Base-by-base conservation (phyloP, 371 early-diverging fungal species). In the Funneliformis caledonium region DNA sequence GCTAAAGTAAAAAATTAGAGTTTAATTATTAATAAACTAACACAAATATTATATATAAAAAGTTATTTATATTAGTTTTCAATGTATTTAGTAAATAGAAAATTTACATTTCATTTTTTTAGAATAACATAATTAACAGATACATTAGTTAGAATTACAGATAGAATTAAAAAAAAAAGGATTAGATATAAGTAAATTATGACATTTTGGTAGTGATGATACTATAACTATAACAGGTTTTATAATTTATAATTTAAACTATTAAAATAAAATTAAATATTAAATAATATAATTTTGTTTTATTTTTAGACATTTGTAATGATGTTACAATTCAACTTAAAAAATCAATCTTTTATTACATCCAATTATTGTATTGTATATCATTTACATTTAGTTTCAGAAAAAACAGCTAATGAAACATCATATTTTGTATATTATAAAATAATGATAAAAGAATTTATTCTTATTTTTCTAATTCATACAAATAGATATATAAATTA, bases 261-360 rank as follows among this genome's bases (percentile, higher is more conserved):
- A 26, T 26, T 26, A 26, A 26, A 26, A 26, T 26, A 26, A 26
- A 26, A 26, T 26, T 26, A 26, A 26, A 26, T 26, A 26, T 26
- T 26, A 26, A 26, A 26, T 26, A 26, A 26, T 26, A 26, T 26
- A 26, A 26, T 26, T 26, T 26, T 26, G 26, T 26, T 26, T 26
- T 26, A 26, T 69, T 69, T 33, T 33, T 52, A 50, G 56, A 33
- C 2, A n/a, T 10, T 31, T 11, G 8, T 31, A 50, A 22, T 50
- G 56, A 33, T 37, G 73, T 73, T 52, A 12, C n/a, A 16, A 37
- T 37, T 26, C 26, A 22, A 73, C 33, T 73, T 12, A 73, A 73
- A 19, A 50, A 50, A 31, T 50, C 2, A 73, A 73, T 73, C 7
- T 16, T 73, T 73, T 73, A 73, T 73, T 31, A 73, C 37, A 14